phyloP scores from a whole-genome alignment of 2,329 filamentous ascomycete species.

The Phyllosticta citribraziliensis region DNA sequence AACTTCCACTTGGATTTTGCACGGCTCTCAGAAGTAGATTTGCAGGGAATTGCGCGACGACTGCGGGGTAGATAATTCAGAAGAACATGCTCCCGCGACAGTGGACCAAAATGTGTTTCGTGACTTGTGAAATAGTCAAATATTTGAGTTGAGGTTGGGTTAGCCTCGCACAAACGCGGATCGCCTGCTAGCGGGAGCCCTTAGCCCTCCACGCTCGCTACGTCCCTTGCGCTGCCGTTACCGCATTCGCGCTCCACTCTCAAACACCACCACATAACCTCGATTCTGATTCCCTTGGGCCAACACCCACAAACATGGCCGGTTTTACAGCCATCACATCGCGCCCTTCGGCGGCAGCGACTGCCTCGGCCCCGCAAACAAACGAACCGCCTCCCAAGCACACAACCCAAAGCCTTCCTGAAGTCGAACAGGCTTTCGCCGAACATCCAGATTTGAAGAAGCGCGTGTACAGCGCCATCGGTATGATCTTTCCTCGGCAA shows the following conservation, averaged over 20 bases:
- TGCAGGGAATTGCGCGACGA: neutral
- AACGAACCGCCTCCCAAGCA: neutral
- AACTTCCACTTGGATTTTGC: neutral
- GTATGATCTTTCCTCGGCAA: slow-evolving; percentile 13
- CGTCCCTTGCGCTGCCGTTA: neutral
- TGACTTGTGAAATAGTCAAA: neutral
- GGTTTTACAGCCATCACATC: slow-evolving; percentile 5
- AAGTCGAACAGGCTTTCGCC: slow-evolving; percentile 20
- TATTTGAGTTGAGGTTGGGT: neutral
- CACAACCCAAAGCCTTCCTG: neutral
- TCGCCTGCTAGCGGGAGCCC: slow-evolving; percentile 4
- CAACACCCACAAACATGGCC: neutral
- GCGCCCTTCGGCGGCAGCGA: slow-evolving; percentile 2
- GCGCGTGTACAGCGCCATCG: slow-evolving; percentile 28
- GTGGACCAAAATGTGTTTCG: neutral
- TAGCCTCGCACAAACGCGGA: slow-evolving; percentile 8
- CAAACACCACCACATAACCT: neutral
- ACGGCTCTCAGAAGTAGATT: neutral
- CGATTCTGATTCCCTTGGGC: neutral
- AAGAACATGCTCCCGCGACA: neutral
- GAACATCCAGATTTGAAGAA: slow-evolving; percentile 26
- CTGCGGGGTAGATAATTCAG: neutral
- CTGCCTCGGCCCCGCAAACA: neutral
- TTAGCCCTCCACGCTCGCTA: slow-evolving; percentile 4
- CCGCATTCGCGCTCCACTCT: neutral